Conservation (phyloP, 2,329 filamentous ascomycete genomes). For the Colletotrichum plurivorum region DNA sequence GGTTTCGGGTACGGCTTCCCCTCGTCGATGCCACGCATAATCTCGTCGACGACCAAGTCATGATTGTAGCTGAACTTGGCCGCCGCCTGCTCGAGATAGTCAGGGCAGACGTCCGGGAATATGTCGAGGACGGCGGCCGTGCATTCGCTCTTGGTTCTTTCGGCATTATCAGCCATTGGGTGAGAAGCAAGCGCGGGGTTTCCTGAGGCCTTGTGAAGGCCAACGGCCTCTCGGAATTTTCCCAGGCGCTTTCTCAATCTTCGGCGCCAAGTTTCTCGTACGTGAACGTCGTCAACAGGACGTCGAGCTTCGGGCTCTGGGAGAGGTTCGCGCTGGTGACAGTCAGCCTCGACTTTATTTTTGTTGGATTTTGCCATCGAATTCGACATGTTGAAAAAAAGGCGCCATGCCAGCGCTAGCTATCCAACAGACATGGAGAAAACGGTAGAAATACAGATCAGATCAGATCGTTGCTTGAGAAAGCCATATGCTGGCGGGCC, state of each 20-base stretch:
- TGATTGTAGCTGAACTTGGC: conserved; percentile 46
- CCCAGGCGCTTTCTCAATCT: background rate
- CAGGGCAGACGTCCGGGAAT: conserved; percentile 62
- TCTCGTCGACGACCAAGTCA: conserved; percentile 51
- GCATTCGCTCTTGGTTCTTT: conserved; percentile 43
- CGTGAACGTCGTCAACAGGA: no score
- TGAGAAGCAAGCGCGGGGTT: background rate
- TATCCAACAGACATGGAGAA: no score
- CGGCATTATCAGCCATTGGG: conserved; percentile 24
- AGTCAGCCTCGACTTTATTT: no score
- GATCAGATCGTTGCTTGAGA: no score
- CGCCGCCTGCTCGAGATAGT: conserved; percentile 51
- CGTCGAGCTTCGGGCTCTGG: no score
- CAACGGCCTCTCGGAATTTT: background rate
- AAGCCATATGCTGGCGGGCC: no score
- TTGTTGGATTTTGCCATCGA: no score
- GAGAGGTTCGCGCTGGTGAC: no score
- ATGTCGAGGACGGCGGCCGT: conserved; percentile 49
- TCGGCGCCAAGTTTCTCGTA: background rate
- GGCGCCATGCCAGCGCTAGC: no score
- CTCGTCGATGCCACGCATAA: conserved; percentile 57
- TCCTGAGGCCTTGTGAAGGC: background rate
- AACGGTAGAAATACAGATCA: no score
- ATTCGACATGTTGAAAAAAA: no score
- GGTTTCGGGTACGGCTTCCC: conserved; percentile 55